These are phyloP conservation scores for Aspergillus leporis DNA, from an alignment of 495 filamentous ascomycete species.

Conservation along the genomic window DNA sequence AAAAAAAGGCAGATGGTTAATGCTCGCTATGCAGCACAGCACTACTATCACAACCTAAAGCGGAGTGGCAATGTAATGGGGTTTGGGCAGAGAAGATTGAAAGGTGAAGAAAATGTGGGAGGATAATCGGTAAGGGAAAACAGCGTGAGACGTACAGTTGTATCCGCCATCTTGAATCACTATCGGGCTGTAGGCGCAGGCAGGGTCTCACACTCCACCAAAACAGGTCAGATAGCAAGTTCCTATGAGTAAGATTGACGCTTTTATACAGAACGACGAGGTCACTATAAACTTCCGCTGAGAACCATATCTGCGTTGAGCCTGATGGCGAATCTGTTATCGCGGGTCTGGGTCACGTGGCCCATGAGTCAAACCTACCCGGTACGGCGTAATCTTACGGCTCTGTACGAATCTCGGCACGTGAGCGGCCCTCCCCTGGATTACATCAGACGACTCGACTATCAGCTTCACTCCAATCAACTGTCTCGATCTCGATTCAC, in stretches of 20 bases:
- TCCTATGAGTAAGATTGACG: conserved; percentile 20
- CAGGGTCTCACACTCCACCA: conserved; percentile 18
- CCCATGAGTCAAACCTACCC: conserved; percentile 21
- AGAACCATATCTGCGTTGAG: conserved; percentile 12
- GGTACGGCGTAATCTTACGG: conserved; percentile 14
- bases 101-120: conserved; percentile 47
- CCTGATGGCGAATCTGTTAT: conserved; percentile 41
- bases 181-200: background rate
- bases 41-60: conserved; percentile 9
- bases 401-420: background rate
- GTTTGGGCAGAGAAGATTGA: conserved; percentile 26
- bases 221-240: background rate
- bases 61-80: conserved; percentile 12
- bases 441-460: conserved; percentile 17
- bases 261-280: conserved; percentile 8
- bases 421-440: conserved; percentile 11
- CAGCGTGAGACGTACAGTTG: conserved; percentile 54
- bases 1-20: conserved; percentile 9
- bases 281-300: conserved; percentile 3
- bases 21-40: conserved; percentile 4
- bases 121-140: conserved; percentile 40
- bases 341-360: conserved; percentile 33
- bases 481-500: background rate
- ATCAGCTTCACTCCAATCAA: conserved; percentile 8
- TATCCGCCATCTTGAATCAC: conserved; percentile 38